Evolutionary conservation across 2,329 filamentous ascomycete genomes (phyloP).

Genomic region (Ceratocystis lukuohia): DNA sequence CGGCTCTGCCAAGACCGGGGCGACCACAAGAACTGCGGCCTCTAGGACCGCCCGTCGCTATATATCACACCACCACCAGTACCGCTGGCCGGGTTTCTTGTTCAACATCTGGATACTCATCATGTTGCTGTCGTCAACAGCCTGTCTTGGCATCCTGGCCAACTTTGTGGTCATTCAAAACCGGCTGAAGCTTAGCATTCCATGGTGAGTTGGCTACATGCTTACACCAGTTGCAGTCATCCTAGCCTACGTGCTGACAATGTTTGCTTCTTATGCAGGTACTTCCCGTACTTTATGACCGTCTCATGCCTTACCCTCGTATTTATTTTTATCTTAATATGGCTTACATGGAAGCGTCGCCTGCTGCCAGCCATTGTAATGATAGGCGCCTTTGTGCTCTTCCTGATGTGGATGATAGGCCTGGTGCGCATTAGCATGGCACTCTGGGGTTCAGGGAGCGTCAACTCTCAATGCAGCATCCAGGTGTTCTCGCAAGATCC

Average conservation of each 20-base stretch:
- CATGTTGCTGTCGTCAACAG: constrained; percentile 42
- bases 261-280: constrained; percentile 32
- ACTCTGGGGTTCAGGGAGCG: constrained; percentile 46
- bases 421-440: constrained; percentile 48
- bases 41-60: constrained; percentile 20
- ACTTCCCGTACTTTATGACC: constrained; percentile 54
- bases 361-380: constrained; percentile 49
- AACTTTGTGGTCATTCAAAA: constrained; percentile 47
- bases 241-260: no score
- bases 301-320: constrained; percentile 45
- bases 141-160: constrained; percentile 46
- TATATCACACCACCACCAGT: constrained; percentile 39
- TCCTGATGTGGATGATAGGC: constrained; percentile 54
- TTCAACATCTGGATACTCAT: constrained; percentile 55
- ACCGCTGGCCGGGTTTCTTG: constrained; percentile 56
- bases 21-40: background rate
- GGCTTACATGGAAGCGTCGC: constrained; percentile 46
- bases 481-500: constrained; percentile 41
- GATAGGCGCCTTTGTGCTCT: constrained; percentile 51
- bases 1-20: background rate
- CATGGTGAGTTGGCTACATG: constrained; percentile 38
- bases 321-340: constrained; percentile 54
- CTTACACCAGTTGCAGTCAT: no score
- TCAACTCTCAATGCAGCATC: constrained; percentile 46
- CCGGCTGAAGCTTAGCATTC: constrained; percentile 40